Evolutionary conservation across 2,329 filamentous ascomycete genomes (phyloP), one percentile per base, ranked within the genome.

Genomic region (Nannizzia gypsea): DNA sequence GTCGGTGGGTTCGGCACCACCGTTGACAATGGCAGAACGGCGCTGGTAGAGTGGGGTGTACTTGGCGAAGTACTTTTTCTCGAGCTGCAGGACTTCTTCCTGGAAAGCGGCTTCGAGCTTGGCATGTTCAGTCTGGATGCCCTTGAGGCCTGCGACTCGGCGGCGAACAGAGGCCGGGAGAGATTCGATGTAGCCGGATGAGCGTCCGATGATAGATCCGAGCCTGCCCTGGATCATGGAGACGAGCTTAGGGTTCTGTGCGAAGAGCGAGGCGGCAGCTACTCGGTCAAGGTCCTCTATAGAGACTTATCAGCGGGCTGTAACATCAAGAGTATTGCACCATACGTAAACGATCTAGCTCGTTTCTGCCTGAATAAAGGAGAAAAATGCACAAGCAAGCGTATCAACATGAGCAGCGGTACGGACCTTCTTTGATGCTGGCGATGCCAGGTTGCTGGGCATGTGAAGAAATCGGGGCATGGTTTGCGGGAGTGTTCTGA

Each of bases 51-150:
- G 84, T 63, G 93, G 93, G 59, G 90, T 95, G 79, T 96, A 99
- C 79, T 97, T 97, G 78, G 89, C 89, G 70, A 97, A 97, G 78
- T 96, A 99, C 80, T 96, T 96, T 84, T 99, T 99, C 83, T 99
- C 93, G 28, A 99, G 84, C 76, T 96, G 87, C 61, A 99, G 83
- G 63, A 99, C 91, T 78, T 97, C 95, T 76, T 97, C 91, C 76
- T 99, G 95, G 77, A 99, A 97, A 77, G 96, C 87, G 59, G 90
- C 89, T 81, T 99, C 95, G 68, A 99, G 86, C 80, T 97, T 96
- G 63, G 92, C 89, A 79, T 99, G 93, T 70, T 97, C 91, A 78
- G 96, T 96, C 78, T 99, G 93, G 68, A 99, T 90, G 67, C 92
- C 95, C 80, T 97, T 96, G 64, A 99, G 82, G 67, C 93, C 95